A percentile compares a stretch with the other conserved stretches of the same genome.
phyloP scores from a whole-genome alignment of 192 early-diverging fungal species.

The Kappamyces sp. region DNA sequence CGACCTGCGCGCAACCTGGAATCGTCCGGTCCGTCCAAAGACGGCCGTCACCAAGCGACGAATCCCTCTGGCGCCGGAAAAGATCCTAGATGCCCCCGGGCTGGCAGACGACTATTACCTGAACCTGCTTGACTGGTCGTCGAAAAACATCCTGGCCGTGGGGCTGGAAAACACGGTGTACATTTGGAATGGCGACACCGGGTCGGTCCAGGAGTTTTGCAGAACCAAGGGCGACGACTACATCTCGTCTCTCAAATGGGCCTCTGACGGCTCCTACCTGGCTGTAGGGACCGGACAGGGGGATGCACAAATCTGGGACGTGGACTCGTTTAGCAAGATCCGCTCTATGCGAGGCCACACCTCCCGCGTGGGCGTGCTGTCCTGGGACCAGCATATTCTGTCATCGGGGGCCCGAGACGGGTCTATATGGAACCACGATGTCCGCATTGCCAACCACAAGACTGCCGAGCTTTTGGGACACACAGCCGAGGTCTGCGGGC shows the following conservation, averaged over 20 bases:
- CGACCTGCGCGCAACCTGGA: slow-evolving; percentile 53
- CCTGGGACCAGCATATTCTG: slow-evolving; percentile 79
- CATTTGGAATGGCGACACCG: slow-evolving; percentile 50
- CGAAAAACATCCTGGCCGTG: slow-evolving; percentile 42
- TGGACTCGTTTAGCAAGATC: slow-evolving; percentile 64
- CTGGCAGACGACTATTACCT: slow-evolving; percentile 53
- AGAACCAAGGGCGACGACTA: slow-evolving; percentile 21
- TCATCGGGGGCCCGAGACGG: slow-evolving; percentile 85
- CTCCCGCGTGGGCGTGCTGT: slow-evolving; percentile 74
- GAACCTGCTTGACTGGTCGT: slow-evolving; percentile 49
- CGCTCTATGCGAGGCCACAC: slow-evolving; percentile 79
- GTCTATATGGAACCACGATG: slow-evolving; percentile 91
- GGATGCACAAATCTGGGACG: slow-evolving; percentile 87
- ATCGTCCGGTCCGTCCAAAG: slow-evolving; percentile 32
- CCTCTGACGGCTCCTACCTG: slow-evolving; percentile 40
- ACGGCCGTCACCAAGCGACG: slow-evolving; percentile 45
- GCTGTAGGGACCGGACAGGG: slow-evolving; percentile 70
- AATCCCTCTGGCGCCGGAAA: slow-evolving; percentile 75
- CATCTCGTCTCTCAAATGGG: slow-evolving; percentile 33
- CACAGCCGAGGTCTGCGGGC: slow-evolving; percentile 52
- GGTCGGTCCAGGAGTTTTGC: slow-evolving; percentile 41
- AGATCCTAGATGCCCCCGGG: slow-evolving; percentile 83
- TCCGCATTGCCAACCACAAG: slow-evolving; percentile 80
- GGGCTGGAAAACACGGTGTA: slow-evolving; percentile 46
- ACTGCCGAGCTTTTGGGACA: slow-evolving; percentile 66